These are phyloP conservation scores for Trifolium fragiferum DNA, from an alignment of 306 rosid genomes.

Conservation along the genomic window DNA sequence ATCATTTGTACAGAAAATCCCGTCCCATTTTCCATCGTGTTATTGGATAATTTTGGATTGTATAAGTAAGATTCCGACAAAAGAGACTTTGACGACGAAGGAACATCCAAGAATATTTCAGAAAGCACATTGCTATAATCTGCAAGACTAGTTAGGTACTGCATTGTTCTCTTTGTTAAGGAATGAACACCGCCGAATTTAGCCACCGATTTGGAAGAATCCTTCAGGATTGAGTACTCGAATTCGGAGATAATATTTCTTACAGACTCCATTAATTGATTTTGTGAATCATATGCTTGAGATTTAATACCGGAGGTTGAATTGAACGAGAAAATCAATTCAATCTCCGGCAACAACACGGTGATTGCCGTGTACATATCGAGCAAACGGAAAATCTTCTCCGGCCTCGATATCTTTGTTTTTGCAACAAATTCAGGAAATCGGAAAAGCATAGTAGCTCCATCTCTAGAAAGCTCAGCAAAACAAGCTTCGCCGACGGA, in stretches of 20 bases:
- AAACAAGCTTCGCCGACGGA: constrained; percentile 69
- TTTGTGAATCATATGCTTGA: constrained; percentile 52
- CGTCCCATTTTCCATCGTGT: background rate
- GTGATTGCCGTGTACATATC: constrained; percentile 60
- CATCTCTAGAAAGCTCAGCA: constrained; percentile 63
- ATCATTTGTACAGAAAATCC: constrained; percentile 46
- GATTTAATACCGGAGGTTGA: constrained; percentile 47
- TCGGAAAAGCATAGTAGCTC: constrained; percentile 60
- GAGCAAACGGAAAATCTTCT: constrained; percentile 65
- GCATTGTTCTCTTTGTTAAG: constrained; percentile 53
- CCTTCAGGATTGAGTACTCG: constrained; percentile 57
- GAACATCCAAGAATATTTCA: constrained; percentile 51
- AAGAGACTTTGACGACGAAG: constrained; percentile 34
- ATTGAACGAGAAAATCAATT: constrained; percentile 59
- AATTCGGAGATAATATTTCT: constrained; percentile 49
- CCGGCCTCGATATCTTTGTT: constrained; percentile 53
- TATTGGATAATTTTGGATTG: constrained; percentile 39
- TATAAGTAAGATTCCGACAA: constrained; percentile 50
- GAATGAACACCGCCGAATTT: constrained; percentile 56
- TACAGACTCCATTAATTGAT: constrained; percentile 50
- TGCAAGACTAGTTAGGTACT: constrained; percentile 57
- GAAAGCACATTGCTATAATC: constrained; percentile 58
- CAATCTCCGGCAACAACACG: constrained; percentile 61
- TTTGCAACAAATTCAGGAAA: constrained; percentile 64
- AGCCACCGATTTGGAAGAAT: constrained; percentile 45